Evolutionary conservation across 192 early-diverging fungal species (phyloP).

Genomic region (Entomortierella chlamydospora): DNA sequence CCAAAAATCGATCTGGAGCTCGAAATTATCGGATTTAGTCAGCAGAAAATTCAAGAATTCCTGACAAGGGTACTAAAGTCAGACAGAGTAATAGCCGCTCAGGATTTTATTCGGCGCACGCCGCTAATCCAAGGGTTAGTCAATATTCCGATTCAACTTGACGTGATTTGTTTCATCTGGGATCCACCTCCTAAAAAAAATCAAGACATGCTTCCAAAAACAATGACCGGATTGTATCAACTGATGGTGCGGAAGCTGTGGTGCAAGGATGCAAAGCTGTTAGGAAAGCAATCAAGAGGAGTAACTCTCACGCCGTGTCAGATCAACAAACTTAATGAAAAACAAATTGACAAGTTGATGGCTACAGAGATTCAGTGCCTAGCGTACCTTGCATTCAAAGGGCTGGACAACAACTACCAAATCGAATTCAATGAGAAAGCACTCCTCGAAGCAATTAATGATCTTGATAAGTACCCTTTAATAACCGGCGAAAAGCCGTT

Average conservation of each 20-base stretch:
- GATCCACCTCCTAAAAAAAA: constrained; percentile 15
- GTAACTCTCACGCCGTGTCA: no score
- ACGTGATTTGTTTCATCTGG: constrained; percentile 30
- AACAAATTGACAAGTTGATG: constrained; percentile 15
- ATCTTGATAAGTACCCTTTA: no score
- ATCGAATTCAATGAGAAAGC: constrained; percentile 32
- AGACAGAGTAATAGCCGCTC: neutral
- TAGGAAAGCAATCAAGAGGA: no score
- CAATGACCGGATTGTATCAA: constrained; percentile 22
- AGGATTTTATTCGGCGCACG: constrained; percentile 25
- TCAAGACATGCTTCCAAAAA: neutral
- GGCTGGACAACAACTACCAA: constrained; percentile 16
- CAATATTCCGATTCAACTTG: constrained; percentile 31
- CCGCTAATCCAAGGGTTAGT: constrained; percentile 19
- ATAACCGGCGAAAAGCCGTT: no score
- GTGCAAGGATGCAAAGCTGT: constrained; percentile 13
- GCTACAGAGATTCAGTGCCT: constrained; percentile 16
- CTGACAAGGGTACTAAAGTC: neutral
- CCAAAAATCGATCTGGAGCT: constrained; percentile 14
- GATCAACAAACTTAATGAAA: neutral
- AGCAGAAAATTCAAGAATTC: constrained; percentile 1
- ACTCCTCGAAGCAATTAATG: no score
- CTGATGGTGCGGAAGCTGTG: constrained; percentile 17
- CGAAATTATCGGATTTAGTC: constrained; percentile 18
- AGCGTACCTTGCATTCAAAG: constrained; percentile 30